Evolutionary conservation across 176 grass and related monocot species (phyloP), one percentile per base, ranked within the genome.

Genomic region (Ensete ventricosum): DNA sequence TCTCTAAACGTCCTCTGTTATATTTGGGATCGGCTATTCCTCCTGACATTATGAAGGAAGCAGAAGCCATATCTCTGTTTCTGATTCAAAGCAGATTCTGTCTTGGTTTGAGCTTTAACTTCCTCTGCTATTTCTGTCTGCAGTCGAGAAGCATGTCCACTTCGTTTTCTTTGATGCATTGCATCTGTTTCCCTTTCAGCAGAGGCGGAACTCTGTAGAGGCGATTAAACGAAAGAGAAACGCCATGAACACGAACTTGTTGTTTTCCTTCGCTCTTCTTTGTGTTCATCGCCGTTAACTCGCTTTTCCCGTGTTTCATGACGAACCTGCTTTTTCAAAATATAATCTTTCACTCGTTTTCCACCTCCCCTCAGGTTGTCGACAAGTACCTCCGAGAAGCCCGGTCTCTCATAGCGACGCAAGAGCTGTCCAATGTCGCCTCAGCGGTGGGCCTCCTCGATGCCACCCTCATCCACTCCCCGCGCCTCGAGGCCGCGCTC

Each of bases 341-440:
- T 79, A 62, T 86, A 8, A 83, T 64, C 62, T 64, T 14, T 58
- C 43, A 58, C 50, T 53, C 21, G 57, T 12, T 82, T 76, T 83
- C 5, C 14, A 1, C 53, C 2, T 50, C 22, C 1, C 12, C 53
- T 20, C 89, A 99, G 91, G 78, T 99, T 74, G 88, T 94, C 29
- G 95, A 99, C 83, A 85, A 84, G 76, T 89, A 94, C 69, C 72
- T 99, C 1, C 82, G 91, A 0, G 88, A 99, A 63, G 95, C 95
- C 51, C 76, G 95, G 20, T 60, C 73, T 14, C 87, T 99, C 68
- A 80, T 94, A 1, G 83, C 86, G 20, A 76, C 78, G 69, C 81
- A 80, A 74, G 80, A 84, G 62, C 65, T 81, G 14, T 70, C 86
- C 21, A 88, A 99, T 73, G 91, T 88, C 1, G 65, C 73, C 50